Evolutionary conservation across 164 flowering plant genomes (phyloP), one percentile per base, ranked within the genome.

Genomic region (Magnolia sinica): DNA sequence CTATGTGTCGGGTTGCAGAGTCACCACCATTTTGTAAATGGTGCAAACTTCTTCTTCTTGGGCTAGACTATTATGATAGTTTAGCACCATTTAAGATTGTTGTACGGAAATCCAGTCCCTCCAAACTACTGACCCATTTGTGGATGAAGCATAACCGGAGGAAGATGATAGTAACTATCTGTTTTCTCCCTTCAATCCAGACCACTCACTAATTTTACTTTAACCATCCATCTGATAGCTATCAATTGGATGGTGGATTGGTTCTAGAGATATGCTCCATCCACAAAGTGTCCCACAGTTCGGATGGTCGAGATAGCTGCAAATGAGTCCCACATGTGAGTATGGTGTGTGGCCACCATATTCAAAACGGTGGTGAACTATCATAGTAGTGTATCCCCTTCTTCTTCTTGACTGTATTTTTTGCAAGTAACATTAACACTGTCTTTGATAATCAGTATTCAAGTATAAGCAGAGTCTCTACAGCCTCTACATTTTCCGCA

Each of bases 401-500:
- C 27, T 14, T 67, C 19, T 72, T n/a, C 27, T 27, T 74, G 37
- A 50, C 18, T 65, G 6, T 65, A 9, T 10, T 66, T 66, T 66
- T 66, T 4, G 7, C 45, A 37, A 37, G 69, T 27, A 22, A 61
- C 55, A 49, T 29, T 37, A 66, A 18, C 22, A 19, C 24, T 72
- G 1, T 68, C 68, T 14, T 66, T 8, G 73, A 11, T 80, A 71
- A 8, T 58, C 87, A 95, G 98, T 89, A 79, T 91, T 95, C 85
- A 88, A 82, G 80, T 89, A 87, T 83, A 85, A 88, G 83, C 69
- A 83, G 8, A 20, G 23, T 70, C 83, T 85, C 72, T 84, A 87
- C 89, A 86, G 80, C 18, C 89, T 95, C 84, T 91, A 89, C 91
- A 89, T 95, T 87, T 93, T 95, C 90, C 82, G 80, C 85, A 90